Evolutionary conservation across 805 yeast species (phyloP).

Genomic region (Wickerhamomyces kurtzmanii): DNA sequence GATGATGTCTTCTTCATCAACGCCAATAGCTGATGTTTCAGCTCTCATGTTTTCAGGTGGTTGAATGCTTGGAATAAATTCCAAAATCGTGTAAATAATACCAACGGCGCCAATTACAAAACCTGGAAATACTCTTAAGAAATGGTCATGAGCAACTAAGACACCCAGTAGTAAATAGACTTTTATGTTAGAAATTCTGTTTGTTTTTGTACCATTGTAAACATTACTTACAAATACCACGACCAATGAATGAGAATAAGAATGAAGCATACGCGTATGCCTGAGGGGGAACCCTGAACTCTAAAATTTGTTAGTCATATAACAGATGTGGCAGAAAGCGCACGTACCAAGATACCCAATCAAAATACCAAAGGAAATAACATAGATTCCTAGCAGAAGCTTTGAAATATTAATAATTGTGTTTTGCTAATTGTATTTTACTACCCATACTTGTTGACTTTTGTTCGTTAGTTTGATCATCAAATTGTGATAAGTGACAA

Average conservation of each 20-base stretch:
- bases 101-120: constrained; percentile 54
- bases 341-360: constrained; percentile 39
- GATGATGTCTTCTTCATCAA: constrained; percentile 25
- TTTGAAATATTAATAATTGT: constrained; percentile 15
- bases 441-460: constrained; percentile 24
- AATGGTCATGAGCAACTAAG: constrained; percentile 38
- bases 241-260: constrained; percentile 57
- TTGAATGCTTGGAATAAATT: constrained; percentile 63
- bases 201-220: background rate
- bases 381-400: constrained; percentile 50
- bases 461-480: constrained; percentile 15
- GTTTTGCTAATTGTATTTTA: background rate
- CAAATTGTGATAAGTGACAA: background rate
- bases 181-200: constrained; percentile 7
- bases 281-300: constrained; percentile 39
- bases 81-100: constrained; percentile 46
- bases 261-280: constrained; percentile 57
- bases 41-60: constrained; percentile 77
- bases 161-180: constrained; percentile 44
- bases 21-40: constrained; percentile 28
- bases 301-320: constrained; percentile 10
- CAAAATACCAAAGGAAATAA: constrained; percentile 42
- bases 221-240: constrained; percentile 48
- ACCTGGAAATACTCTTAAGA: constrained; percentile 49
- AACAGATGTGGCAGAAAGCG: background rate